Conservation (phyloP, 1,284 basidiomycete genomes). For the Cerioporus squamosus region DNA sequence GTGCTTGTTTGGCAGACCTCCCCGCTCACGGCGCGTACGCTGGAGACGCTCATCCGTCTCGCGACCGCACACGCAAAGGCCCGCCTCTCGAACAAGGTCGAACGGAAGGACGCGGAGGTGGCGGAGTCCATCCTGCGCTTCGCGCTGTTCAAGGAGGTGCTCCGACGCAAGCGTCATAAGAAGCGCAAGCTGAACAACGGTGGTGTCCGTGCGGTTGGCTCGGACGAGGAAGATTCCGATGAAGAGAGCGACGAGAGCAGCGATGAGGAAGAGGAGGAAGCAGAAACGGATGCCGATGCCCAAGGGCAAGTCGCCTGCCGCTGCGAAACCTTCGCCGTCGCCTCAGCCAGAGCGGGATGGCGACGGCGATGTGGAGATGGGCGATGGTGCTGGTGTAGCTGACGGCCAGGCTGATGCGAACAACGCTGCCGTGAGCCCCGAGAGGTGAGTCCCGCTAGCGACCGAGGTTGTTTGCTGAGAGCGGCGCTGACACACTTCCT, state of each 20-base stretch:
- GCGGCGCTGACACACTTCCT: not conserved
- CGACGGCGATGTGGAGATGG: slow-evolving; percentile 71
- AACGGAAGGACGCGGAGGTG: slow-evolving; percentile 85
- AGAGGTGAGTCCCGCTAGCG: slow-evolving; percentile 50
- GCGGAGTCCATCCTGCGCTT: slow-evolving; percentile 97
- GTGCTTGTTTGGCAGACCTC: slow-evolving; percentile 71
- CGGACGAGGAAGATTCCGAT: slow-evolving; percentile 41
- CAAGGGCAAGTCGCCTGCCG: slow-evolving; percentile 30
- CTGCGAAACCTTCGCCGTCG: not conserved
- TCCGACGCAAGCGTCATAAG: slow-evolving; percentile 78
- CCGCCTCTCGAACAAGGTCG: slow-evolving; percentile 85
- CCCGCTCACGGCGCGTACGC: slow-evolving; percentile 96
- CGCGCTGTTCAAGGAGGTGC: slow-evolving; percentile 97
- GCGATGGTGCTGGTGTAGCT: slow-evolving; percentile 40
- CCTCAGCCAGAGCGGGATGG: slow-evolving; percentile 40
- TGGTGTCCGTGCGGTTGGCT: slow-evolving; percentile 42
- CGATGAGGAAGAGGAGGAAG: slow-evolving; percentile 55
- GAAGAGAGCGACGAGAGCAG: slow-evolving; percentile 46
- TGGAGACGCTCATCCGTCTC: slow-evolving; percentile 98
- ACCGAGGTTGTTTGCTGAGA: not conserved
- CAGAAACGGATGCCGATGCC: slow-evolving; percentile 54
- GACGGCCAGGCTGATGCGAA: slow-evolving; percentile 29
- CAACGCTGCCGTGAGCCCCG: slow-evolving; percentile 46
- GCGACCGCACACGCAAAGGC: slow-evolving; percentile 98
- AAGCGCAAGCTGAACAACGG: slow-evolving; percentile 79